Percentiles rank a stretch among this genome's conserved stretches.
Conservation (phyloP, 2,329 filamentous ascomycete species). For the Trichoderma brevicompactum region DNA sequence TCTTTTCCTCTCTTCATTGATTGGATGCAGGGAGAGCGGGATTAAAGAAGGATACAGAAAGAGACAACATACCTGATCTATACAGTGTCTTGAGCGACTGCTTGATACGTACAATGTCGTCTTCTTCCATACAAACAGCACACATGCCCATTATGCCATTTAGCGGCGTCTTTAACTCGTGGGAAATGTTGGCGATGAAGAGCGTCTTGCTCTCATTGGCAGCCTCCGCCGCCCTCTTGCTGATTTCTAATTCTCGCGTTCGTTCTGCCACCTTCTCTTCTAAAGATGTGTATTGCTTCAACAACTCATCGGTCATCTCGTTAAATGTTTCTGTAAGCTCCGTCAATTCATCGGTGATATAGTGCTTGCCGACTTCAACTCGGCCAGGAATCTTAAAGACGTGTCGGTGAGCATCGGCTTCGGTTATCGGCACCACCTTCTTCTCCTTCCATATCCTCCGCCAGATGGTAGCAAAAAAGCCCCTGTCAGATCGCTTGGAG, state of each 20-base stretch:
- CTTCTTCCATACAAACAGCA: constrained; percentile 89
- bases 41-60: not conserved
- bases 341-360: constrained; percentile 81
- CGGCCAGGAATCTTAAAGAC: constrained; percentile 84
- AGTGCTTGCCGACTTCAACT: constrained; percentile 74
- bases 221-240: constrained; percentile 90
- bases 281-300: constrained; percentile 81
- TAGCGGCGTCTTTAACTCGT: constrained; percentile 87
- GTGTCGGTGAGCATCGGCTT: constrained; percentile 48
- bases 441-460: constrained; percentile 44
- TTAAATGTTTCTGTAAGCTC: constrained; percentile 87
- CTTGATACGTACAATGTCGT: constrained; percentile 76
- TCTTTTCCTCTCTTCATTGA: not conserved
- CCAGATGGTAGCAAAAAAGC: constrained; percentile 45
- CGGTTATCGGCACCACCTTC: constrained; percentile 35
- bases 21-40: no score
- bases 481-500: constrained; percentile 53
- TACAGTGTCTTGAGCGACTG: constrained; percentile 86
- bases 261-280: constrained; percentile 84
- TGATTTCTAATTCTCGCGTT: constrained; percentile 82
- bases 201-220: constrained; percentile 96
- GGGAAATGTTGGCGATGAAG: constrained; percentile 93
- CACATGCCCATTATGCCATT: constrained; percentile 97
- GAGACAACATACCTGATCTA: constrained; percentile 48
- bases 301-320: constrained; percentile 88